Evolutionary conservation across 2,329 filamentous ascomycete species (phyloP), one percentile per base, ranked within the genome.

Genomic region (Colletotrichum sp.): DNA sequence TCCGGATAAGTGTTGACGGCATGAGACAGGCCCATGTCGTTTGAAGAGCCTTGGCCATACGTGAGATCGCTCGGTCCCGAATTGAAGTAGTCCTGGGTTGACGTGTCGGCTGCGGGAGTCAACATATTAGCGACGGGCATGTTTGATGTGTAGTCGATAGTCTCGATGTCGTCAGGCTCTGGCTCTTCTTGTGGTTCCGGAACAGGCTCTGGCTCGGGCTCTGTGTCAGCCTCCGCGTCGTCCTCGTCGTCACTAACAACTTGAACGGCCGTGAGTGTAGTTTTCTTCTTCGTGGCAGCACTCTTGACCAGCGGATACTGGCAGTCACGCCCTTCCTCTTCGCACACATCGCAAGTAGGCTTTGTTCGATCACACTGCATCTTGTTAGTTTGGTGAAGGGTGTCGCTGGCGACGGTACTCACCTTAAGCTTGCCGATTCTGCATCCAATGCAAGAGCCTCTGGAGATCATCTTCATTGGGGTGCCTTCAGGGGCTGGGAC

Each of bases 321-420:
- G 75, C 88, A 89, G 9, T 77, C 75, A 7, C 80, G 72, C 1
- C 82, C 82, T 7, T 79, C 72, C 8, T 79, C 77, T 26, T 81
- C 70, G 30, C 88, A 89, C 49, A 83, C 82, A 8, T 80, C 80
- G 76, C 88, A 89, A 2, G 79, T 79, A 6, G 87, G 87, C 52
- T 81, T 83, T 57, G 84, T 83, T 63, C 82, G 85, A 13, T 87
- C 83, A 60, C 88, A 89, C 86, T 88, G 26, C 16, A 13, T 21
- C 4, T 16, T 12, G 75, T 84, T 70, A 84, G 77, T 66, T 60
- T 24, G 6, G 34, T 39, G 6, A 6, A 24, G 13, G 28, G 15
- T 36, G 9, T 3, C 12, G 4, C 10, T 32, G 10, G 13, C 4
- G 18, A 16, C 6, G 16, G 18, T 10, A 6, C 81, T 73, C 77